Evolutionary conservation across 2,329 filamentous ascomycete genomes (phyloP), one percentile per base, ranked within the genome.

Genomic region (Fusarium agapanthi): DNA sequence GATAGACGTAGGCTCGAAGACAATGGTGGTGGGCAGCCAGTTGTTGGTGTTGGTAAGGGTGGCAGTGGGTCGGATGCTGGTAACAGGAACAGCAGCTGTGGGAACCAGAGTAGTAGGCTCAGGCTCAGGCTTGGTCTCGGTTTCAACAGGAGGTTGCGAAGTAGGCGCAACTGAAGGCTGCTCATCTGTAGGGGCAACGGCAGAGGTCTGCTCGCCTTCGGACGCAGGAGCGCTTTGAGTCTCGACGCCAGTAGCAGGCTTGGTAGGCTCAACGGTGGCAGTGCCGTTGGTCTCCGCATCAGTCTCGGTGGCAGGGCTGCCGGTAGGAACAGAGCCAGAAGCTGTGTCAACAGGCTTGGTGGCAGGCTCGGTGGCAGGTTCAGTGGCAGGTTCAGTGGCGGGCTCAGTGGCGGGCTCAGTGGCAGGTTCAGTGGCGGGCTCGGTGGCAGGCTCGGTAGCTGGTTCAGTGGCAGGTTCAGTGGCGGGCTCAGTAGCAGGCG

Each of bases 21-120:
- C 82, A 56, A 93, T 89, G 26, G 89, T 91, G 1, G 89, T 88
- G 0, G 90, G 89, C 30, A 92, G 80, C 83, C 86, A 87, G 47
- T 83, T 81, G 28, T 83, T 80, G 2, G 85, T 82, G 62, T 83
- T 81, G 4, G 82, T 82, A 59, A 85, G 81, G 5, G 85, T 84
- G 54, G 82, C 83, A 32, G 83, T 85, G 13, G 83, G 78, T 35
- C 81, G 75, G 69, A 85, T 79, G 76, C 82, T 85, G 7, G 84
- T 86, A 34, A 82, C 69, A 24, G 74, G 75, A 32, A 74, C 70
- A 24, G 43, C 67, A 41, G 71, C 65, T 14, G 75, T 56, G 24
- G 74, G 67, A 15, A 75, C 56, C 12, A 72, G 67, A 7, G 69
- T 71, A 22, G 75, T 79, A 24, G 75, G 71, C 28, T 65, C 53